A percentile compares a stretch with the other conserved stretches of the same genome.
Conservation (phyloP, 2,329 filamentous ascomycete genomes). For the Arachnomyces sp. region DNA sequence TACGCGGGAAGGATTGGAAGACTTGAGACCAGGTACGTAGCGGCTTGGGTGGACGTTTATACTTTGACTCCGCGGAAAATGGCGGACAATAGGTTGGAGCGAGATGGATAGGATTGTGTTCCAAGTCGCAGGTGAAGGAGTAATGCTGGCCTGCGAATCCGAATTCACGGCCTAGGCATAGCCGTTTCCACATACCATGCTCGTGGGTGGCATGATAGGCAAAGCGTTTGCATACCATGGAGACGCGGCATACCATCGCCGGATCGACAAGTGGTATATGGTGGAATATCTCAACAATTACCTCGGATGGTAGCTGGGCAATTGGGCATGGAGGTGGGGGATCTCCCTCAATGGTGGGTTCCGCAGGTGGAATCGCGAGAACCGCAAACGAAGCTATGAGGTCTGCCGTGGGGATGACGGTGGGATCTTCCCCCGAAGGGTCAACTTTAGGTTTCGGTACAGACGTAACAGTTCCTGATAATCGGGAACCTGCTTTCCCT, state of each 20-base stretch:
- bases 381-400: slow-evolving; percentile 68
- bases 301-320: slow-evolving; percentile 68
- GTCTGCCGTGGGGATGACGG: slow-evolving; percentile 48
- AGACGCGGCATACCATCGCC: slow-evolving; percentile 63
- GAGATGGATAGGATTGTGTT: slow-evolving; percentile 36
- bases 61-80: slow-evolving; percentile 21
- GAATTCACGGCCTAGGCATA: slow-evolving; percentile 62
- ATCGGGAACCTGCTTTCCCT: slow-evolving; percentile 43
- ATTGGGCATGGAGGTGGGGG: slow-evolving; percentile 73
- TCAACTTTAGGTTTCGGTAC: slow-evolving; percentile 49
- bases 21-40: slow-evolving; percentile 54
- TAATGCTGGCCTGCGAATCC: slow-evolving; percentile 82
- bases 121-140: slow-evolving; percentile 56
- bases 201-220: slow-evolving; percentile 79
- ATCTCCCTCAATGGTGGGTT: slow-evolving; percentile 62
- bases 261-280: slow-evolving; percentile 69
- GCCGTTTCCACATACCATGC: slow-evolving; percentile 73
- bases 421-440: slow-evolving; percentile 43
- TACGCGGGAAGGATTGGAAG: slow-evolving; percentile 72
- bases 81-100: slow-evolving; percentile 27
- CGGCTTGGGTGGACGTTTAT: slow-evolving; percentile 28
- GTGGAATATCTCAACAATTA: slow-evolving; percentile 68
- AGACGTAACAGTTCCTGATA: no score
- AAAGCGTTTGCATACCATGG: slow-evolving; percentile 76
- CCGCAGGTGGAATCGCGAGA: slow-evolving; percentile 58